Base-by-base conservation (phyloP, 1,284 basidiomycete genomes). In the Meripilus lineatus region DNA sequence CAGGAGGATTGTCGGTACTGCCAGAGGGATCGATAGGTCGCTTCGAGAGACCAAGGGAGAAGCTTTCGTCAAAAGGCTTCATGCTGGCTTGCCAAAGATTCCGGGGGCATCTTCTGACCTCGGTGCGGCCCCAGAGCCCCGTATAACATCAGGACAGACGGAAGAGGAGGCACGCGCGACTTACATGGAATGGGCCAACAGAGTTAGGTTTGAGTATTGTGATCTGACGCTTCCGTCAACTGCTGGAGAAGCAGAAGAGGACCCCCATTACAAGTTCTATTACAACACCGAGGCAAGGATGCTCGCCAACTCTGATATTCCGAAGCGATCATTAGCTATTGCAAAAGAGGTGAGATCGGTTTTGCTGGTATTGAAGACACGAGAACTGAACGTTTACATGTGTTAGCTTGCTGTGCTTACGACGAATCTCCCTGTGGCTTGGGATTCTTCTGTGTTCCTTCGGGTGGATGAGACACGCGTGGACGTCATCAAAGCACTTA, bases 381-480 rank as follows among this genome's bases (percentile, higher is more conserved):
- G 20, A 32, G 17, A 5, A 20, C 32, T 30, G n/a, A 30, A 30
- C n/a, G 28, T n/a, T 52, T 28, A 38, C 44, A 5, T 10, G 33
- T 53, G 30, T 32, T 45, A 94, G 86, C 80, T 95, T 44, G 90
- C 90, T 0, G 89, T 92, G 18, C 74, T 95, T 32, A 91, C 90
- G 1, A 92, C 89, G 14, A 93, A 90, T 57, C 67, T 95, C 15
- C 93, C 93, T 17, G 82, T 90, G 5, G 84, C 87, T 4, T 94
- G 89, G 88, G 79, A 89, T 57, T 93, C 91, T 4, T 91, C 89
- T 1, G 83, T 95, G 52, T 93, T 93, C 67, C 64, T 94, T 42
- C 77, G 84, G 42, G 89, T 91, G 7, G 89, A 92, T 56, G 89
- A 93, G 65, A 81, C 78, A 14, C 79, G 92, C 25, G 90, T 93